phyloP scores from a whole-genome alignment of 2,329 filamentous ascomycete species.

The Colletotrichum sublineola region DNA sequence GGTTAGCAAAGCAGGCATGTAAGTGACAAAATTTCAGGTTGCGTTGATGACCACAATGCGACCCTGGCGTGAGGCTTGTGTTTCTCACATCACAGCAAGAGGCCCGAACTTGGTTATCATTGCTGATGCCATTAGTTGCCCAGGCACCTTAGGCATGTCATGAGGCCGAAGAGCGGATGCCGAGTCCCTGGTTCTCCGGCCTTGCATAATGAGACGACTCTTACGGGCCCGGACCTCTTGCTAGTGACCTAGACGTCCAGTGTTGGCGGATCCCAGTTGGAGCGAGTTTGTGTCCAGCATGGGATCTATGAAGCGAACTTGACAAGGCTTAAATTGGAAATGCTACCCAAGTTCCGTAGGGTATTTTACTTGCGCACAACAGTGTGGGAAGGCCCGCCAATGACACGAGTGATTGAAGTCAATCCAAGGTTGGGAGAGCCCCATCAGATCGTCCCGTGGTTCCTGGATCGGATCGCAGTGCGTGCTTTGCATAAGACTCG shows the following conservation, averaged over 20 bases:
- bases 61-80: not conserved
- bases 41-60: not conserved
- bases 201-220: not conserved
- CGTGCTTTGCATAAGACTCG: not conserved
- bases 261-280: not conserved
- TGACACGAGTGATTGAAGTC: not conserved
- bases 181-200: not conserved
- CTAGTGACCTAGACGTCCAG: not conserved
- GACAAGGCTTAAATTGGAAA: not conserved
- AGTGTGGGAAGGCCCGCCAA: not conserved
- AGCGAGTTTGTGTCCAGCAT: not conserved
- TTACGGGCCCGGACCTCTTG: not conserved
- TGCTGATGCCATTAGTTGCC: not conserved
- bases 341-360: not conserved
- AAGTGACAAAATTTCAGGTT: not conserved
- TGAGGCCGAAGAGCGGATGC: not conserved
- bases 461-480: not conserved
- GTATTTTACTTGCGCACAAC: not conserved
- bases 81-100: not conserved
- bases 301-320: not conserved
- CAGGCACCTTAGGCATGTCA: not conserved
- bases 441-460: constrained; percentile 3
- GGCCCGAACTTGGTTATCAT: not conserved
- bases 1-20: not conserved
- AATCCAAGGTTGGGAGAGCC: not conserved